phyloP scores from a whole-genome alignment of 768 basidiomycete genomes.

The Rhizopogon salebrosus region DNA sequence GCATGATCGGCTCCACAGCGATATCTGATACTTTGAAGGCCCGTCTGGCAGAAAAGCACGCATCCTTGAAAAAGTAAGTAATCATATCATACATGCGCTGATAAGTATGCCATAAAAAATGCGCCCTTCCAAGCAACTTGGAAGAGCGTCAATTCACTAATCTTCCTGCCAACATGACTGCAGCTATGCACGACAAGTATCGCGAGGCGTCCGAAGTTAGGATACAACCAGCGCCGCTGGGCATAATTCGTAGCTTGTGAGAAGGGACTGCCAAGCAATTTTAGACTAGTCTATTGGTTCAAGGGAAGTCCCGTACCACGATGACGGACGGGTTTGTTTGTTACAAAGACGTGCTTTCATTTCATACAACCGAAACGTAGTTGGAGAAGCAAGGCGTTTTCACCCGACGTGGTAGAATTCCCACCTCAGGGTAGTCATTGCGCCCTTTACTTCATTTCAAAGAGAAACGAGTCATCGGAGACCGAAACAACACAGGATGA shows the following conservation, averaged over 20 bases:
- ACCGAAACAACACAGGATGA: background rate
- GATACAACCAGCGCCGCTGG: background rate
- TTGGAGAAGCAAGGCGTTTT: background rate
- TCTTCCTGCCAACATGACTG: background rate
- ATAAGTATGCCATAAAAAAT: background rate
- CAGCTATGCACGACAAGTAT: background rate
- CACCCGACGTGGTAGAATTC: background rate
- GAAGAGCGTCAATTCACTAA: background rate
- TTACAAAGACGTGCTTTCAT: background rate
- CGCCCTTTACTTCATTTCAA: background rate
- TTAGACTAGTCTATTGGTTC: background rate
- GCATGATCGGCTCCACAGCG: background rate
- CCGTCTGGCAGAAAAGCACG: background rate
- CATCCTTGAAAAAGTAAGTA: background rate
- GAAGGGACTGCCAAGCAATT: background rate
- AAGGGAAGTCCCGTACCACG: background rate
- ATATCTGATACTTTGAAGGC: background rate
- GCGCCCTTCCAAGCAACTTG: background rate
- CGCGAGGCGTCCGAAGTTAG: background rate
- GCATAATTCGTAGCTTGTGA: background rate
- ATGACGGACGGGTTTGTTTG: background rate
- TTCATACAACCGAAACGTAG: background rate
- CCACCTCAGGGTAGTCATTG: background rate
- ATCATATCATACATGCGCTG: background rate
- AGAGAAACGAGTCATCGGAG: background rate